Percentiles rank a stretch among this genome's conserved stretches.
phyloP scores from a whole-genome alignment of 1,139 yeast genomes.

The Hanseniaspora gamundiae region DNA sequence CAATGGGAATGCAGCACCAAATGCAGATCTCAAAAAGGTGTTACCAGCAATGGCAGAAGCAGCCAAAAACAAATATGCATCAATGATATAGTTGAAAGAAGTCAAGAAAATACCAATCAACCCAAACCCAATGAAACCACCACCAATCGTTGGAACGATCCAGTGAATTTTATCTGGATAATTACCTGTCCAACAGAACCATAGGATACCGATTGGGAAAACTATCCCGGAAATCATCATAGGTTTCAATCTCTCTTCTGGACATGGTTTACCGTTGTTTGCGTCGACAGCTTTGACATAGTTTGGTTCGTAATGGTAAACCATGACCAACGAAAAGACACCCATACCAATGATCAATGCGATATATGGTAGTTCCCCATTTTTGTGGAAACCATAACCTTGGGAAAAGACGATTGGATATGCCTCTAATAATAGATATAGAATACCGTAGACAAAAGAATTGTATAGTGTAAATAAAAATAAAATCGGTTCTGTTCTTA shows the following conservation, averaged over 20 bases:
- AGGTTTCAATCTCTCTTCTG: constrained; percentile 70
- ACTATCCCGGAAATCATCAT: constrained; percentile 57
- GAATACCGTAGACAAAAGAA: constrained; percentile 74
- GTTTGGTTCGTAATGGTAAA: constrained; percentile 24
- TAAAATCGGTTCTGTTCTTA: constrained; percentile 61
- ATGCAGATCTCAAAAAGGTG: constrained; percentile 56
- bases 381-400: constrained; percentile 39
- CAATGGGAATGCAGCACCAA: constrained; percentile 71
- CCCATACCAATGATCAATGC: constrained; percentile 50
- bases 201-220: constrained; percentile 67
- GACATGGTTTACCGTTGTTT: constrained; percentile 50
- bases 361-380: constrained; percentile 48
- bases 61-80: constrained; percentile 64
- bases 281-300: constrained; percentile 31
- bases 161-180: constrained; percentile 59
- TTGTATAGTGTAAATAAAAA: constrained; percentile 60
- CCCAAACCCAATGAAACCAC: constrained; percentile 62
- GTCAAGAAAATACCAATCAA: constrained; percentile 66
- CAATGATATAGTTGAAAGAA: constrained; percentile 68
- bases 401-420: constrained; percentile 60
- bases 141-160: constrained; percentile 77
- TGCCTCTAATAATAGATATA: constrained; percentile 67
- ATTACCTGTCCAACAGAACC: constrained; percentile 82
- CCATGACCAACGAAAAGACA: constrained; percentile 39
- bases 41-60: constrained; percentile 89